phyloP scores from a whole-genome alignment of 1,139 yeast genomes.

The Suhomyces taliae region DNA sequence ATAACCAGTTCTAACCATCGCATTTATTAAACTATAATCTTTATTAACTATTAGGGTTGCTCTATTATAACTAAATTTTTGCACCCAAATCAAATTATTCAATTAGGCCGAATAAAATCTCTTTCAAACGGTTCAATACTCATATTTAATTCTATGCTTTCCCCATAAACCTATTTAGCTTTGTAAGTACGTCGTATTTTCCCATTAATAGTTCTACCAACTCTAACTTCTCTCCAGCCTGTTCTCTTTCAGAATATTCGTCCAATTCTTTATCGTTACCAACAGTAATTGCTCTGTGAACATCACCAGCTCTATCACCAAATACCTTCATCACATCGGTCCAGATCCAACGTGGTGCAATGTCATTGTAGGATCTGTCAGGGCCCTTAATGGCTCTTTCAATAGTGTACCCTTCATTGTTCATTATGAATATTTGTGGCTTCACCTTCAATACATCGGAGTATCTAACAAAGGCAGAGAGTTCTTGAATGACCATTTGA shows the following conservation, averaged over 20 bases:
- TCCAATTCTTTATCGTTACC: conserved; percentile 30
- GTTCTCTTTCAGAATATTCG: conserved; percentile 14
- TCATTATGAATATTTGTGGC: conserved; percentile 68
- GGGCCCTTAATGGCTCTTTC: conserved; percentile 85
- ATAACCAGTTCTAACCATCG: too few relatives aligned
- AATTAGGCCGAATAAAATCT: too few relatives aligned
- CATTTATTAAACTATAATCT: too few relatives aligned
- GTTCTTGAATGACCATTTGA: conserved; percentile 85
- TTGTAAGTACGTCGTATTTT: conserved; percentile 55
- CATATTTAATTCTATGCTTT: background rate
- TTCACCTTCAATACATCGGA: conserved; percentile 36
- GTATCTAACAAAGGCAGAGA: conserved; percentile 65
- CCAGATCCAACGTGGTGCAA: conserved; percentile 81
- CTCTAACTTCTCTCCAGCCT: conserved; percentile 38
- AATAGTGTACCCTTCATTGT: conserved; percentile 84
- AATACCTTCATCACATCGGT: conserved; percentile 60
- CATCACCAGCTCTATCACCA: conserved; percentile 53
- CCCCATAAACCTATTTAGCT: conserved; percentile 6
- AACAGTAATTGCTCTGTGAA: conserved; percentile 36
- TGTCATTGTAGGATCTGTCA: conserved; percentile 73
- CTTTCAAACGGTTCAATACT: too few relatives aligned
- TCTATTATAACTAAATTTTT: too few relatives aligned
- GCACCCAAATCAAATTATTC: too few relatives aligned
- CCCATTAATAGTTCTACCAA: conserved; percentile 61
- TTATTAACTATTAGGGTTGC: too few relatives aligned